Percentiles rank a stretch among this genome's conserved stretches.
Evolutionary conservation across 2,329 filamentous ascomycete species (phyloP).

Genomic region (Trichoderma polysporum): DNA sequence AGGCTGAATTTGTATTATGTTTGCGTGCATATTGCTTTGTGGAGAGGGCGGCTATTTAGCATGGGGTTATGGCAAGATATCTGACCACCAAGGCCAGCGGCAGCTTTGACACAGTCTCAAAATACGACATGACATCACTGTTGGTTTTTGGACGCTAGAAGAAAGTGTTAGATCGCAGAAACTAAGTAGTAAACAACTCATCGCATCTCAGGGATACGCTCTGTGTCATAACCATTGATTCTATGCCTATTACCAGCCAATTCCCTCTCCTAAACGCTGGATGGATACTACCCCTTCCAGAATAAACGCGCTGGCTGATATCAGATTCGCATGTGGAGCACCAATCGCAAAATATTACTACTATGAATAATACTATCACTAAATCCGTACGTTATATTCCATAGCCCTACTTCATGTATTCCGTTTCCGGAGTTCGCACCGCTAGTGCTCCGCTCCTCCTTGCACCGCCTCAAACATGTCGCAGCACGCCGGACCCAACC

Average conservation of each 20-base stretch:
- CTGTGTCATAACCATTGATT: neutral
- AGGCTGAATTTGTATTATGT: neutral
- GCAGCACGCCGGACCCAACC: neutral
- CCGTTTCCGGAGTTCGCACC: neutral
- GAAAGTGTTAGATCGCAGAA: too few species aligned
- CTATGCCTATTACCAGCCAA: neutral
- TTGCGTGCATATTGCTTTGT: neutral
- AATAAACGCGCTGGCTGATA: neutral
- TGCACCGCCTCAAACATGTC: conserved; percentile 14
- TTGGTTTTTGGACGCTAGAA: too few species aligned
- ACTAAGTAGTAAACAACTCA: neutral
- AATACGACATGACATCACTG: too few species aligned
- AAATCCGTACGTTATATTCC: neutral
- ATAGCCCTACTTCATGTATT: neutral
- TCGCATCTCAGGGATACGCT: neutral
- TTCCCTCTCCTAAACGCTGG: neutral
- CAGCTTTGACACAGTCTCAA: too few species aligned
- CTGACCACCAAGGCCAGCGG: too few species aligned
- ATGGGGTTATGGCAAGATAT: too few species aligned
- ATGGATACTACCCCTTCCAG: neutral
- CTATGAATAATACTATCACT: too few species aligned
- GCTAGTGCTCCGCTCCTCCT: neutral
- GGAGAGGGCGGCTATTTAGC: too few species aligned
- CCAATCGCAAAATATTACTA: too few species aligned
- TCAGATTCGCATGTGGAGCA: neutral